Evolutionary conservation across 345 rosid genomes (phyloP).

Genomic region (Limnanthes douglasii): DNA sequence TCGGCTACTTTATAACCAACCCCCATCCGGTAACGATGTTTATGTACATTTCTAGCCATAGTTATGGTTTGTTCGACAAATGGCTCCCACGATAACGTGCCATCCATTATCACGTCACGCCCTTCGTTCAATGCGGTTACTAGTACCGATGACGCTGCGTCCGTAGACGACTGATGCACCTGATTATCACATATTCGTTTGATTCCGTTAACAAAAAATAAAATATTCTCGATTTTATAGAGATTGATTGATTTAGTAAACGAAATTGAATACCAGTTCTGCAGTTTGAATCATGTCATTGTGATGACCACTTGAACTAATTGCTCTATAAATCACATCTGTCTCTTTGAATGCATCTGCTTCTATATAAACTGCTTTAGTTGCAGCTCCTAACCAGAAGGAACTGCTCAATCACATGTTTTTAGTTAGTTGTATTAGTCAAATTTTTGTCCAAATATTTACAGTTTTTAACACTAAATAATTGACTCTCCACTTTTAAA

Average conservation of each 20-base stretch:
- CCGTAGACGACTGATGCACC: constrained; percentile 87
- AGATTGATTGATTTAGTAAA: too few relatives aligned
- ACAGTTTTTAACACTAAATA: too few relatives aligned
- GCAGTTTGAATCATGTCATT: constrained; percentile 78
- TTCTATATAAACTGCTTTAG: constrained; percentile 70
- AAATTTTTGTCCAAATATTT: too few relatives aligned
- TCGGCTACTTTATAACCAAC: constrained; percentile 48
- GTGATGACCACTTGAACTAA: constrained; percentile 61
- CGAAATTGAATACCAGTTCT: constrained; percentile 67
- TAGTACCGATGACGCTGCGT: constrained; percentile 76
- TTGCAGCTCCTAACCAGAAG: constrained; percentile 68
- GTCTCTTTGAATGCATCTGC: constrained; percentile 96
- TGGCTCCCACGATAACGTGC: constrained; percentile 87
- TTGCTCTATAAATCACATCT: constrained; percentile 75
- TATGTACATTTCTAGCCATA: constrained; percentile 83
- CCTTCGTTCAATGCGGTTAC: constrained; percentile 94
- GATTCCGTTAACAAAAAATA: too few relatives aligned
- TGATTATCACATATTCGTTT: constrained; percentile 5
- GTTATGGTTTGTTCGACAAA: constrained; percentile 72
- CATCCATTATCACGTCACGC: constrained; percentile 93
- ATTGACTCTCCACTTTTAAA: too few relatives aligned
- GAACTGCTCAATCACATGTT: too few relatives aligned
- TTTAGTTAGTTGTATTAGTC: too few relatives aligned
- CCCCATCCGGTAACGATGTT: constrained; percentile 63
- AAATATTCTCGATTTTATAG: too few relatives aligned